These are phyloP conservation scores for Euphorbia corollata DNA, from an alignment of 441 rosid genomes.

Conservation along the genomic window DNA sequence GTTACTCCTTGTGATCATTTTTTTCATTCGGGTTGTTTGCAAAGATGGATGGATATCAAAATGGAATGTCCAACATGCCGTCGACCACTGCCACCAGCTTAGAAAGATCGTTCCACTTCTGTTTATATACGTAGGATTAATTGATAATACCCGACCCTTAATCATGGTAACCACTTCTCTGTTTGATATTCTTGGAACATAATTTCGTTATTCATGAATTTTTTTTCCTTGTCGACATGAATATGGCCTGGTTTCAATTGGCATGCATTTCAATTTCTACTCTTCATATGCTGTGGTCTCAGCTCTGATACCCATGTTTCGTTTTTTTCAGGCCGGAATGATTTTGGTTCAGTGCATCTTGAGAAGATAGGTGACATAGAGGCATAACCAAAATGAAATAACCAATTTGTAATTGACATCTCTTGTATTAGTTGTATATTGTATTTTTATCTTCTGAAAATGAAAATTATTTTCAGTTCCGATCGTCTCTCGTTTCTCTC, in stretches of 20 bases:
- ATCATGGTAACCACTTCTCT: constrained; percentile 25
- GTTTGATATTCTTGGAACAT: not conserved
- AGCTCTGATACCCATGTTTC: not conserved
- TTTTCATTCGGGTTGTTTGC: constrained; percentile 90
- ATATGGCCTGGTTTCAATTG: not conserved
- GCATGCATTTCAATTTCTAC: not conserved
- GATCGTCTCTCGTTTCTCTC: no score
- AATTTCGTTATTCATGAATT: not conserved
- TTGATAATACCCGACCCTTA: constrained; percentile 18
- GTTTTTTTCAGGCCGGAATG: constrained; percentile 28
- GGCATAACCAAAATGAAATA: constrained; percentile 21
- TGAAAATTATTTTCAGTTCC: constrained; percentile 19
- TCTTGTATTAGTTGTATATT: constrained; percentile 27
- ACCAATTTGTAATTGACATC: constrained; percentile 24
- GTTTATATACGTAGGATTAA: constrained; percentile 31
- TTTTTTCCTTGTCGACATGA: not conserved
- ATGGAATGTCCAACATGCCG: constrained; percentile 99
- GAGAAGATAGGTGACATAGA: constrained; percentile 25
- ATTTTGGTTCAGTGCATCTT: constrained; percentile 21
- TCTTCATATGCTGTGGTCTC: not conserved
- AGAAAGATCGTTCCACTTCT: constrained; percentile 25
- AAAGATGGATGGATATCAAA: constrained; percentile 98
- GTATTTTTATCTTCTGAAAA: constrained; percentile 15
- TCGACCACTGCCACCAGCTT: constrained; percentile 81
- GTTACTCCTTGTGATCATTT: constrained; percentile 95